phyloP scores from a whole-genome alignment of 2,329 filamentous ascomycete species.

The Cryphonectria radicalis region DNA sequence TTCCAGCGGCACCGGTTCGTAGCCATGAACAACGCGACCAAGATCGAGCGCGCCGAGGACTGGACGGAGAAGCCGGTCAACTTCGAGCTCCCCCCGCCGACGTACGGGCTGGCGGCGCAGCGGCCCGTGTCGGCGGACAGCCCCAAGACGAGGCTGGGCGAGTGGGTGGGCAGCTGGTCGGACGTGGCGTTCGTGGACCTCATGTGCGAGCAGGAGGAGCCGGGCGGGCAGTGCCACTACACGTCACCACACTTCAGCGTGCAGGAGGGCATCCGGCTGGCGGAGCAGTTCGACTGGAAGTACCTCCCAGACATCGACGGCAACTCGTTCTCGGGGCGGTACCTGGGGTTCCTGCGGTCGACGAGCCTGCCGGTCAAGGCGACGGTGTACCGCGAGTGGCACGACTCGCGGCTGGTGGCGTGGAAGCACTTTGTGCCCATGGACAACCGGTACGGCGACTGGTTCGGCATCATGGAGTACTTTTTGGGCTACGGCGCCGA shows the following conservation, averaged over 20 bases:
- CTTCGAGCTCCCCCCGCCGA: slow-evolving; percentile 54
- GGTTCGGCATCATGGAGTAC: slow-evolving; percentile 75
- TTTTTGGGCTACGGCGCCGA: slow-evolving; percentile 64
- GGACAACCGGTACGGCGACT: slow-evolving; percentile 73
- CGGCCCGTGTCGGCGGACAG: slow-evolving; percentile 37
- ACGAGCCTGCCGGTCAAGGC: slow-evolving; percentile 76
- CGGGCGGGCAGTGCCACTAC: slow-evolving; percentile 50
- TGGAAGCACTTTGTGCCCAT: slow-evolving; percentile 86
- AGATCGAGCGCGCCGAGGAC: slow-evolving; percentile 54
- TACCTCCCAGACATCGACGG: slow-evolving; percentile 80
- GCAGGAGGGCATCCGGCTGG: slow-evolving; percentile 46
- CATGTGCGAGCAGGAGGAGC: slow-evolving; percentile 49
- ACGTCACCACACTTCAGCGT: slow-evolving; percentile 51
- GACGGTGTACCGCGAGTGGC: slow-evolving; percentile 81
- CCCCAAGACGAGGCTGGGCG: slow-evolving; percentile 42
- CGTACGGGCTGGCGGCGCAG: slow-evolving; percentile 54
- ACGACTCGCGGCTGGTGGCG: slow-evolving; percentile 71
- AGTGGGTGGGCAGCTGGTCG: slow-evolving; percentile 55
- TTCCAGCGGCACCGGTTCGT: slow-evolving; percentile 80
- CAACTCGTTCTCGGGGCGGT: slow-evolving; percentile 71
- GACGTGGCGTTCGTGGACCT: slow-evolving; percentile 60
- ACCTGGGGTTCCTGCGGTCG: slow-evolving; percentile 69
- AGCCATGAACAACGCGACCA: slow-evolving; percentile 71
- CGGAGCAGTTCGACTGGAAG: slow-evolving; percentile 64
- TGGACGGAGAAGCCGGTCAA: slow-evolving; percentile 50